Evolutionary conservation across 495 filamentous ascomycete species (phyloP).

Genomic region (Cairneyella variabilis): DNA sequence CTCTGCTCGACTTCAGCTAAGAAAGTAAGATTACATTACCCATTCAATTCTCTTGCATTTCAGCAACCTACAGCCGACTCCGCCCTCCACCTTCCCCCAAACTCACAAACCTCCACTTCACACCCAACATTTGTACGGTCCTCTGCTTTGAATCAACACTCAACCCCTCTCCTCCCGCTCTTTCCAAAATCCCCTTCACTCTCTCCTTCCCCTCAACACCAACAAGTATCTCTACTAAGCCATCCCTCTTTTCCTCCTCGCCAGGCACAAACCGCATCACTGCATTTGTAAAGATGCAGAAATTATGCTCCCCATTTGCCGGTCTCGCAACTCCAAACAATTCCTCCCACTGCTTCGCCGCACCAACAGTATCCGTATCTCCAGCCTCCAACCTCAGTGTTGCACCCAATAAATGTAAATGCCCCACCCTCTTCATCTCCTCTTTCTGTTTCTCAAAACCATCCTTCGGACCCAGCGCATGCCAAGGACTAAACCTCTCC

Average conservation of each 20-base stretch:
- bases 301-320: too few species aligned
- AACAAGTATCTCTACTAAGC: slow-evolving; percentile 8
- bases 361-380: slow-evolving; percentile 5
- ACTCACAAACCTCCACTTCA: slow-evolving; percentile 2
- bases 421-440: slow-evolving; percentile 5
- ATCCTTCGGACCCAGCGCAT: slow-evolving; percentile 6
- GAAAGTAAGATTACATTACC: too few species aligned
- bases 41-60: background rate
- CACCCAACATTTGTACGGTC: slow-evolving; percentile 10
- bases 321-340: slow-evolving; percentile 7
- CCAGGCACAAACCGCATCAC: slow-evolving; percentile 6
- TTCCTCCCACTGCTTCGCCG: slow-evolving; percentile 14
- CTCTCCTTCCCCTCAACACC: slow-evolving; percentile 12
- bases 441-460: background rate
- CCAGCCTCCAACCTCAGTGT: slow-evolving; percentile 6
- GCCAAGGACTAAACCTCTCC: slow-evolving; percentile 16
- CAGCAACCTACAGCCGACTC: background rate
- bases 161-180: slow-evolving; percentile 10
- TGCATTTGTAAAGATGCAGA: slow-evolving; percentile 6
- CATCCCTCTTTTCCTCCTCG: slow-evolving; percentile 7
- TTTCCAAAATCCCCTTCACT: slow-evolving; percentile 5
- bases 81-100: background rate
- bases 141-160: background rate
- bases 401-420: slow-evolving; percentile 3
- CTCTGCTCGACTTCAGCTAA: too few species aligned